Evolutionary conservation across 192 early-diverging fungal genomes (phyloP).

Genomic region (Podila clonocystis): DNA sequence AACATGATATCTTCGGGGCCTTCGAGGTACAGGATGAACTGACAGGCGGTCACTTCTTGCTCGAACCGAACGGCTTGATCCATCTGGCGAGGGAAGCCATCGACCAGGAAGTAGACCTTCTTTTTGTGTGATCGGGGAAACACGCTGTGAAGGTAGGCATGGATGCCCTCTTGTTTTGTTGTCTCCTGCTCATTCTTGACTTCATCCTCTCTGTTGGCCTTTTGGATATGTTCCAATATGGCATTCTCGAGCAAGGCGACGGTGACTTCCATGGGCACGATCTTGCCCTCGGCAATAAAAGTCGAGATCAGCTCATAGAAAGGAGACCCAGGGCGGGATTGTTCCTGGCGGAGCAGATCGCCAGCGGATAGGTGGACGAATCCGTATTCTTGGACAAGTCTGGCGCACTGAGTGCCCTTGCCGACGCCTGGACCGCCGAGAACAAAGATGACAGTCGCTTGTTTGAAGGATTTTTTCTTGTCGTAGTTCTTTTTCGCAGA

Average conservation of each 20-base stretch:
- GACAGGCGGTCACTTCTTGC: slow-evolving; percentile 20
- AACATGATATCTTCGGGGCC: slow-evolving; percentile 62
- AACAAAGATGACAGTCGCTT: slow-evolving; percentile 18
- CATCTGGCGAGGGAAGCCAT: slow-evolving; percentile 72
- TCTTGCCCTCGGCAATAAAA: slow-evolving; percentile 69
- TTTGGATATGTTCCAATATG: not conserved
- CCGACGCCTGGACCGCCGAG: slow-evolving; percentile 4
- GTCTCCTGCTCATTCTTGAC: not conserved
- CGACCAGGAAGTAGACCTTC: slow-evolving; percentile 62
- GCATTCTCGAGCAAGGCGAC: slow-evolving; percentile 31
- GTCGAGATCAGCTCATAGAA: slow-evolving; percentile 55
- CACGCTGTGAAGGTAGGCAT: not conserved
- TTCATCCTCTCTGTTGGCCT: not conserved
- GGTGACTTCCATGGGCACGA: slow-evolving; percentile 61
- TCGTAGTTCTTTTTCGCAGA: not conserved
- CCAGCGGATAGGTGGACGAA: slow-evolving; percentile 68
- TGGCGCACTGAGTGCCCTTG: slow-evolving; percentile 66
- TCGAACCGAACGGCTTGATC: slow-evolving; percentile 64
- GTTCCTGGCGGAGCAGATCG: slow-evolving; percentile 68
- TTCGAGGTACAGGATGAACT: slow-evolving; percentile 62
- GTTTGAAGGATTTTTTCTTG: not conserved
- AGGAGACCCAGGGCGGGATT: slow-evolving; percentile 43
- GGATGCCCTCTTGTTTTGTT: slow-evolving; percentile 13
- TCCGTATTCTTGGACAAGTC: slow-evolving; percentile 52
- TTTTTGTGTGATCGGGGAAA: slow-evolving; percentile 1